Evolutionary conservation across 768 basidiomycete species (phyloP).

Genomic region (Termitomyces sp.): DNA sequence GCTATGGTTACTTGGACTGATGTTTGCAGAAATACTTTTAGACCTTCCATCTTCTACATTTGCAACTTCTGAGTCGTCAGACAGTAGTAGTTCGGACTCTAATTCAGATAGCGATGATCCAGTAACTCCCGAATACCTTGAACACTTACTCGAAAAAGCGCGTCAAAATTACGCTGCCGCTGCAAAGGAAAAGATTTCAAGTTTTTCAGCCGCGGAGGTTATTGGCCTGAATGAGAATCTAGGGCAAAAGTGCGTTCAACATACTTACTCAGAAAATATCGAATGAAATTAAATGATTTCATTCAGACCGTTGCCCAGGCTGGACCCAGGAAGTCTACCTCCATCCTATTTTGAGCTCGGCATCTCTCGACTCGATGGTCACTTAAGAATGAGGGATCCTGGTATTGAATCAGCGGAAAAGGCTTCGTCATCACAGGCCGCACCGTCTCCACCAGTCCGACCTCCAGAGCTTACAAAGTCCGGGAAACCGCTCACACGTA

Average conservation of each 20-base stretch:
- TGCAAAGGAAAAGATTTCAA: constrained; percentile 20
- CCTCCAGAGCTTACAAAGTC: constrained; percentile 54
- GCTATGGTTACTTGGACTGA: not conserved
- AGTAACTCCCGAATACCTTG: constrained; percentile 53
- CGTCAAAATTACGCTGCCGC: constrained; percentile 39
- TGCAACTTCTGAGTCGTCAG: constrained; percentile 22
- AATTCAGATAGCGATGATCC: constrained; percentile 42
- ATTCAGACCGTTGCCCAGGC: constrained; percentile 50
- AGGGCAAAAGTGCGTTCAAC: constrained; percentile 28
- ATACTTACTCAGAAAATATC: constrained; percentile 1
- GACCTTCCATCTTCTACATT: constrained; percentile 18
- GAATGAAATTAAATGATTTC: not conserved
- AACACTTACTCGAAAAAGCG: constrained; percentile 60
- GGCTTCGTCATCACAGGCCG: constrained; percentile 40
- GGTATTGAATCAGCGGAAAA: constrained; percentile 50
- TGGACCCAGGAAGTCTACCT: constrained; percentile 66
- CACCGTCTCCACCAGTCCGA: constrained; percentile 57
- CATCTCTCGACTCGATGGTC: constrained; percentile 33
- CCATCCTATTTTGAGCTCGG: constrained; percentile 57
- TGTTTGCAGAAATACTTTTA: constrained; percentile 1
- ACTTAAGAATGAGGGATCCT: constrained; percentile 52
- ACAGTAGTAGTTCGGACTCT: constrained; percentile 28
- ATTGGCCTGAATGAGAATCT: constrained; percentile 40
- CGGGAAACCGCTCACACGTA: constrained; percentile 68
- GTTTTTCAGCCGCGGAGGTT: constrained; percentile 30